Evolutionary conservation across 106 monocot genomes (phyloP).

Genomic region (Dactylorhiza incarnata): DNA sequence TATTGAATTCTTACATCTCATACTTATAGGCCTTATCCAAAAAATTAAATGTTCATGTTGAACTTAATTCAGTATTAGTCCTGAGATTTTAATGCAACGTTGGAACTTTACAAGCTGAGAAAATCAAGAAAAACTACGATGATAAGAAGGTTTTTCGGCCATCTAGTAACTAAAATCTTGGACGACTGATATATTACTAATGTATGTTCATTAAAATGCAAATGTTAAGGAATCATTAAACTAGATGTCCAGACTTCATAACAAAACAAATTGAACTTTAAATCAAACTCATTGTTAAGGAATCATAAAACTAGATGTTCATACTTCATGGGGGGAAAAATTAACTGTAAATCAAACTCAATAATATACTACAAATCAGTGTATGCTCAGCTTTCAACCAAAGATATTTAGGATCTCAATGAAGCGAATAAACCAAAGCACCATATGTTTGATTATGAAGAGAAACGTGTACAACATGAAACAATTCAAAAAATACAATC

Average conservation of each 20-base stretch:
- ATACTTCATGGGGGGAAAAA: too few species aligned
- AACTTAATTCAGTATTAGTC: neutral
- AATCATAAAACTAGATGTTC: too few species aligned
- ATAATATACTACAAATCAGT: neutral
- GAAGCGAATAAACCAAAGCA: neutral
- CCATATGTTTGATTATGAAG: neutral
- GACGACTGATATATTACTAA: neutral
- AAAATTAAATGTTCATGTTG: neutral
- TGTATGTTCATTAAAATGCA: too few species aligned
- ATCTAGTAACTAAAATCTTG: neutral
- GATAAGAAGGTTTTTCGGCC: neutral
- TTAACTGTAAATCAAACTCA: too few species aligned
- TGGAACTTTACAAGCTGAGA: neutral
- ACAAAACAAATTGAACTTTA: neutral
- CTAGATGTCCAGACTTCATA: neutral
- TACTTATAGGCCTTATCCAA: neutral
- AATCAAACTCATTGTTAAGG: neutral
- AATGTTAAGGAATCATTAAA: constrained; percentile 1
- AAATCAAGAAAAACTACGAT: neutral
- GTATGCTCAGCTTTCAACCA: neutral
- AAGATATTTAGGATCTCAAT: neutral
- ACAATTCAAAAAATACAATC: too few species aligned
- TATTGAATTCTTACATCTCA: neutral
- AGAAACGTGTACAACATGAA: neutral
- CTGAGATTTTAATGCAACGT: neutral